Evolutionary conservation across 2,329 filamentous ascomycete genomes (phyloP).

Genomic region (Clonostachys byssicola): DNA sequence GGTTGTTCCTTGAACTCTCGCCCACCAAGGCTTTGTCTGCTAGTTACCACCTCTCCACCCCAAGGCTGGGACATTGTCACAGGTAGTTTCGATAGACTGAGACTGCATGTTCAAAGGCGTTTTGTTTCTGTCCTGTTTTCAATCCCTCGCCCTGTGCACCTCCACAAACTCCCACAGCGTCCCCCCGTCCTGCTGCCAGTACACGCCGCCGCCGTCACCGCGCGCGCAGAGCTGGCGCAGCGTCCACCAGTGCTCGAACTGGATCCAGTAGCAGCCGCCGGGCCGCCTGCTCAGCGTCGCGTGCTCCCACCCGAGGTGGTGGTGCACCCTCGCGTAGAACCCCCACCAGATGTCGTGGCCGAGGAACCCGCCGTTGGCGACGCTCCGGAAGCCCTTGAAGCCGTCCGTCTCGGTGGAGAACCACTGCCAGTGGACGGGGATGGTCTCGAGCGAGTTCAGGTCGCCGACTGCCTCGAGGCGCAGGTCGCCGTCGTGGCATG

Average conservation of each 20-base stretch:
- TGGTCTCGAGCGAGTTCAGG: not conserved
- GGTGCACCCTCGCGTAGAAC: not conserved
- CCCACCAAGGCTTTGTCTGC: no score
- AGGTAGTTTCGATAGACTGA: no score
- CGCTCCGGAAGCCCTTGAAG: not conserved
- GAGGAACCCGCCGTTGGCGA: not conserved
- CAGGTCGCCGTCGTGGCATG: not conserved
- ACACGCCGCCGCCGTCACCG: not conserved
- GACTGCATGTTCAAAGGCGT: no score
- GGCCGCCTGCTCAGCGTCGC: not conserved
- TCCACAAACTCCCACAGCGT: not conserved
- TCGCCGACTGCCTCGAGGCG: not conserved
- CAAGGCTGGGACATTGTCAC: no score
- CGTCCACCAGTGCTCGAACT: not conserved
- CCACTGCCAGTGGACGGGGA: not conserved
- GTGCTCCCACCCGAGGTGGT: not conserved
- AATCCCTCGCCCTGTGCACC: not conserved
- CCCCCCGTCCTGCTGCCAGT: not conserved
- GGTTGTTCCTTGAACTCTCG: no score
- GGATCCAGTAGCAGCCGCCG: not conserved
- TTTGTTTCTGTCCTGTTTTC: no score
- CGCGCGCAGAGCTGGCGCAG: not conserved
- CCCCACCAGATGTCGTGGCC: not conserved
- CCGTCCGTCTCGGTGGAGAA: not conserved
- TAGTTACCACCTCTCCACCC: no score